Conservation (phyloP, 1,284 basidiomycete genomes). For the Microbotryum lychnidis-dioicae region DNA sequence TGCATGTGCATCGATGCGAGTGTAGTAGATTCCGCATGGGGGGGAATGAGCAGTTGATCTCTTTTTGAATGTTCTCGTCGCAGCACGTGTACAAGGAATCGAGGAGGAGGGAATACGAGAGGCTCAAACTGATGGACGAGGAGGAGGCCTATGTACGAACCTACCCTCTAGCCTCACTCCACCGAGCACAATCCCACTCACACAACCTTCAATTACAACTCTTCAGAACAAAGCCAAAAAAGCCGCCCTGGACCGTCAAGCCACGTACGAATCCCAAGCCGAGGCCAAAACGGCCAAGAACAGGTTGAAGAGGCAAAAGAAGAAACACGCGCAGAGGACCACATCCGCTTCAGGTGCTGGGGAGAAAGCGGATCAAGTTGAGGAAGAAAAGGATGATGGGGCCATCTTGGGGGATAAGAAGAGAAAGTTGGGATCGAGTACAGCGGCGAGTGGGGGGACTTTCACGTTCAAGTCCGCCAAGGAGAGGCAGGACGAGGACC, state of each 20-base stretch:
- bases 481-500: slow-evolving; percentile 12
- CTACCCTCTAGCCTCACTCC: background rate
- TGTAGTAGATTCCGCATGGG: too few relatives aligned
- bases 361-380: background rate
- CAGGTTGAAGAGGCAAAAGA: slow-evolving; percentile 78
- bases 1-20: background rate
- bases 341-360: slow-evolving; percentile 8
- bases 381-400: background rate
- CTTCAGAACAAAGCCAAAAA: slow-evolving; percentile 55
- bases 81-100: slow-evolving; percentile 93
- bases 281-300: slow-evolving; percentile 88
- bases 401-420: slow-evolving; percentile 21
- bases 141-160: slow-evolving; percentile 59
- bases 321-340: slow-evolving; percentile 51
- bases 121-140: slow-evolving; percentile 84
- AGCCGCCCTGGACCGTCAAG: slow-evolving; percentile 60
- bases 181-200: background rate
- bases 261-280: slow-evolving; percentile 55
- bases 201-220: too few relatives aligned
- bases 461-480: slow-evolving; percentile 29
- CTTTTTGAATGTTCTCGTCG: background rate
- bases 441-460: slow-evolving; percentile 12
- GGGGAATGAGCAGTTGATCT: too few relatives aligned
- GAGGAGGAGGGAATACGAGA: slow-evolving; percentile 86
- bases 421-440: slow-evolving; percentile 17